Evolutionary conservation across 2,329 filamentous ascomycete species (phyloP).

Genomic region (Cladosporium sp.): DNA sequence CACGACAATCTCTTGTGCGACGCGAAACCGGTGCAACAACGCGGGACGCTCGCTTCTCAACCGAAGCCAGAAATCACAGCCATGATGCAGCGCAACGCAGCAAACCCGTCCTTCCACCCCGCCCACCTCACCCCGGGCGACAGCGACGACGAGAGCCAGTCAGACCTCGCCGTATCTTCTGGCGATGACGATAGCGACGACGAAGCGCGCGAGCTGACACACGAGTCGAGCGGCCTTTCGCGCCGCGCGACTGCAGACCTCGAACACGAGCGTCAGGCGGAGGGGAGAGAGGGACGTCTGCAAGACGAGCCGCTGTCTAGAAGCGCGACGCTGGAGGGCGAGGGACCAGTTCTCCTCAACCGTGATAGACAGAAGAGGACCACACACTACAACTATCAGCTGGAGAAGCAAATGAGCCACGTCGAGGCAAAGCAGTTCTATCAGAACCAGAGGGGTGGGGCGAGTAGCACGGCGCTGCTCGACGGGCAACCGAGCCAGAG

Average conservation of each 20-base stretch:
- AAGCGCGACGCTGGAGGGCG: constrained; percentile 16
- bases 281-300: constrained; percentile 5
- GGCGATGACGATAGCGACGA: constrained; percentile 15
- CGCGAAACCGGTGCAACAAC: neutral
- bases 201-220: constrained; percentile 15
- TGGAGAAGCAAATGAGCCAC: constrained; percentile 90
- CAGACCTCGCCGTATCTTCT: constrained; percentile 16
- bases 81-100: constrained; percentile 27
- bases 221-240: constrained; percentile 23
- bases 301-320: constrained; percentile 14
- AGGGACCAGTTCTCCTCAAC: constrained; percentile 34
- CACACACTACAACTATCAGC: constrained; percentile 86
- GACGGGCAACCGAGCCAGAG: neutral
- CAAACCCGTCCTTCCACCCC: constrained; percentile 22
- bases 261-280: constrained; percentile 11
- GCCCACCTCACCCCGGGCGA: constrained; percentile 18
- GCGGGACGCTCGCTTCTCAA: neutral
- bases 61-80: neutral
- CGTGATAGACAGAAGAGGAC: constrained; percentile 59
- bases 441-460: constrained; percentile 42
- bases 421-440: constrained; percentile 95
- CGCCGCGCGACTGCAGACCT: constrained; percentile 23
- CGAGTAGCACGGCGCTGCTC: constrained; percentile 4
- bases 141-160: constrained; percentile 20
- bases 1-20: neutral